Base-by-base conservation (phyloP, 495 filamentous ascomycete species). In the Astrothelium macrocarpum region DNA sequence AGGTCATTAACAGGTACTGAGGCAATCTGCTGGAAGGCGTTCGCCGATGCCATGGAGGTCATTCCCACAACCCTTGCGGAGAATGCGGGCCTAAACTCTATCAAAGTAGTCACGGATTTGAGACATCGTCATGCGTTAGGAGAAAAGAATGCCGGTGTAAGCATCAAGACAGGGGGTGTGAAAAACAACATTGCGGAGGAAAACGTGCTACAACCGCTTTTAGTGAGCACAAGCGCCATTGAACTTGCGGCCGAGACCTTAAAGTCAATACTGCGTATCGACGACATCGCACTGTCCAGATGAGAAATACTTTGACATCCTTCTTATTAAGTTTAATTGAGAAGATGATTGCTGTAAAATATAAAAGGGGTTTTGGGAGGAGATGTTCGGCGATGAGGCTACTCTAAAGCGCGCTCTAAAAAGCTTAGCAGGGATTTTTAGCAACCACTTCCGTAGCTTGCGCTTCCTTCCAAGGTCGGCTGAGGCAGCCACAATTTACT, bases 261-360 rank as follows among this genome's bases (percentile, higher is more conserved):
- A 67, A 98, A 97, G 84, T 95, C 97, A 91, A 88, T 97, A 77
- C 83, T 97, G 77, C 86, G 92, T 78, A 96, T 97, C 78, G 92
- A 96, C 77, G 92, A 97, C 76, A 93, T 95, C 76, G 89, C 89
- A 59, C 75, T 88, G 70, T 67, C 65, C 32, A 53, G 69, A 53
- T 70, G 53, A 64, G 53, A 36, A 23, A n/a, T 25, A 4, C 58
- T 9, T 10, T 20, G 1, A 28, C 23, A 0, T 56, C 49, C 5
- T 25, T 7, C 26, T 28, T 0, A 29, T 26, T 11, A 11, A 26
- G 11, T 5, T 28, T 16, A 25, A 25, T 25, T 10, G n/a, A 4
- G 49, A 56, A 16, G 10, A 28, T 11, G 5, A 9, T 9, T 16
- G 29, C 29, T 29, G 49, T 56, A 29, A 20, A 0, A 28, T 29